Evolutionary conservation across 148 eudicot species (phyloP), one percentile per base, ranked within the genome.

Genomic region (Silene uniflora): DNA sequence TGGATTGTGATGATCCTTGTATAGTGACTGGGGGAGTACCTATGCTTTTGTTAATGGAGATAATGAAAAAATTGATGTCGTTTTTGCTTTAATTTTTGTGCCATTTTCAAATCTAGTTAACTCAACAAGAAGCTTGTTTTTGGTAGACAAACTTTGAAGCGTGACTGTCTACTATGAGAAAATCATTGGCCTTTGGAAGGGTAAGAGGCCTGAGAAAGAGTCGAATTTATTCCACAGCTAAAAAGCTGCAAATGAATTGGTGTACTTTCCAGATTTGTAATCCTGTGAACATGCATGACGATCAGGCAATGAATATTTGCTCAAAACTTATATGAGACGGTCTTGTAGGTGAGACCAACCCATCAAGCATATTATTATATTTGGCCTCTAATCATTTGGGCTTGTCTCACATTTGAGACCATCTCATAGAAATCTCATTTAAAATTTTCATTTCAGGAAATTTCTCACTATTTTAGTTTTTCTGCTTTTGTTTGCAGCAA

Each of bases 401-500:
- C 55, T 49, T 49, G 55, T 49, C 55, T 49, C 55, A 49, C 13
- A 13, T 49, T 3, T 52, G 56, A 52, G 56, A 52, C 17, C 56
- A 3, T 14, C 56, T 52, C 56, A 52, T 52, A 52, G 3, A 13
- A 52, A 25, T 32, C 4, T 23, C 16, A n/a, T 16, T 49, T 2
- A 12, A 59, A 19, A 18, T 54, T 35, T 11, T 27, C 8, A 10
- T 67, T 44, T 56, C 22, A 46, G 59, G 27, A 35, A 39, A 35
- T 35, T 22, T 77, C 13, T 60, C 62, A 32, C 17, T 59, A 46
- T 23, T 74, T 12, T 79, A 5, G 27, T 62, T 35, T 73, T n/a
- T 24, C 25, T 76, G 19, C 69, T 68, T 78, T 14, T 12, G 18
- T 74, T 73, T 58, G 16, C 90, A 94, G 98, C 90, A 84, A 94